These are phyloP conservation scores for Ophiocordyceps unilateralis DNA, from an alignment of 2,329 filamentous ascomycete species.

Conservation along the genomic window DNA sequence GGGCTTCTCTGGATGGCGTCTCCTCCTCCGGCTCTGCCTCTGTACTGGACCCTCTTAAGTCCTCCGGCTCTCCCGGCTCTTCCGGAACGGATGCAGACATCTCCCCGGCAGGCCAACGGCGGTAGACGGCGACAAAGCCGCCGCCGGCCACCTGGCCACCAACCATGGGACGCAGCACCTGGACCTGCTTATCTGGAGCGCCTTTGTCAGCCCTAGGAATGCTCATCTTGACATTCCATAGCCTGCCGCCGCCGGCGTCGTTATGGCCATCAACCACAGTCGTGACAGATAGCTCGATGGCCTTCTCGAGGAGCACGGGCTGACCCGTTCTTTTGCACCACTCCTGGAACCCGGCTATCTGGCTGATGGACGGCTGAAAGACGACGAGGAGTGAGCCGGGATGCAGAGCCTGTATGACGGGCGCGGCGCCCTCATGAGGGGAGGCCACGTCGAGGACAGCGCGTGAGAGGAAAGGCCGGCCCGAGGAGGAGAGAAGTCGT, in stretches of 20 bases:
- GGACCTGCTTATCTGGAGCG: constrained; percentile 10
- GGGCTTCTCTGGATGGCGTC: too few relatives aligned
- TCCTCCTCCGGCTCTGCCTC: not conserved
- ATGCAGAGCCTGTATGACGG: constrained; percentile 39
- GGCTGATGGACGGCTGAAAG: constrained; percentile 64
- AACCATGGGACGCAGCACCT: constrained; percentile 24
- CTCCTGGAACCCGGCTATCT: constrained; percentile 44
- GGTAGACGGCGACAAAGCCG: constrained; percentile 22
- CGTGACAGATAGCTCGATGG: constrained; percentile 36
- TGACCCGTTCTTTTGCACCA: constrained; percentile 33
- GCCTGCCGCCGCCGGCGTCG: constrained; percentile 32
- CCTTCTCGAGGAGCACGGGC: constrained; percentile 36
- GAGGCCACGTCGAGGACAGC: constrained; percentile 59
- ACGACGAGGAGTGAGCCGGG: constrained; percentile 48
- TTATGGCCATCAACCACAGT: constrained; percentile 22
- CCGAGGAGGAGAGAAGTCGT: constrained; percentile 24
- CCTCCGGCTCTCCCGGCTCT: not conserved
- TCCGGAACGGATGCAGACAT: not conserved
- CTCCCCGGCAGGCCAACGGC: constrained; percentile 12
- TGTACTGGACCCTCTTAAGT: too few relatives aligned
- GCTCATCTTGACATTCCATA: constrained; percentile 45
- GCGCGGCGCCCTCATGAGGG: constrained; percentile 29
- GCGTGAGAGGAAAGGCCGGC: constrained; percentile 49
- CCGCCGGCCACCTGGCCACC: constrained; percentile 21
- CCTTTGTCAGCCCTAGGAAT: constrained; percentile 9